A percentile compares a stretch with the other conserved stretches of the same genome.
Conservation (phyloP, 768 basidiomycete species). For the Hypholoma fasciculare region DNA sequence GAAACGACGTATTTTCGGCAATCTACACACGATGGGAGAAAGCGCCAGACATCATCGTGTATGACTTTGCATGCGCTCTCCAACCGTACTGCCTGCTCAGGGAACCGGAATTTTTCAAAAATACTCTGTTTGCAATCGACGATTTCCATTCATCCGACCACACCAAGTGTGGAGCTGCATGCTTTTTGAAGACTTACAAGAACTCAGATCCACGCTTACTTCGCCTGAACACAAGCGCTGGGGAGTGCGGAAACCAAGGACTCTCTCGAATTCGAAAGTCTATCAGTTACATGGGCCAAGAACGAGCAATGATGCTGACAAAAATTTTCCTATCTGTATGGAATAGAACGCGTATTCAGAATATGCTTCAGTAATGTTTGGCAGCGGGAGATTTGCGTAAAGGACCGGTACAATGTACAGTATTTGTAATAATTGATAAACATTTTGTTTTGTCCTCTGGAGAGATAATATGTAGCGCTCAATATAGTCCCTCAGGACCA, state of each 20-base stretch:
- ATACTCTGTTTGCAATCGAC: conserved; percentile 30
- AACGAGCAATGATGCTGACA: conserved; percentile 24
- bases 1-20: conserved; percentile 40
- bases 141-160: conserved; percentile 28
- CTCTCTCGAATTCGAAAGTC: conserved; percentile 25
- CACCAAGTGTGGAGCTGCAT: conserved; percentile 25
- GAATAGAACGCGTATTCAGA: no score
- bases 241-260: conserved; percentile 31
- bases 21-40: conserved; percentile 28
- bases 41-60: conserved; percentile 24
- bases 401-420: no score
- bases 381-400: no score
- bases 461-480: no score
- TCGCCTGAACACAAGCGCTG: conserved; percentile 30
- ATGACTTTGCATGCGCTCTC: conserved; percentile 18
- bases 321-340: conserved; percentile 22
- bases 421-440: no score
- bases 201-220: conserved; percentile 22
- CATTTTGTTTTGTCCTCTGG: no score
- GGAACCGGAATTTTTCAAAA: conserved; percentile 22
- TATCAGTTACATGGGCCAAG: conserved; percentile 30
- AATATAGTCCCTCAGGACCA: no score
- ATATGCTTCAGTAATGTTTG: no score
- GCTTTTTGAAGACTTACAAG: conserved; percentile 25
- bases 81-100: conserved; percentile 28